Percentiles rank a stretch among this genome's conserved stretches.
phyloP scores from a whole-genome alignment of 306 rosid genomes.

The Delonix regia region DNA sequence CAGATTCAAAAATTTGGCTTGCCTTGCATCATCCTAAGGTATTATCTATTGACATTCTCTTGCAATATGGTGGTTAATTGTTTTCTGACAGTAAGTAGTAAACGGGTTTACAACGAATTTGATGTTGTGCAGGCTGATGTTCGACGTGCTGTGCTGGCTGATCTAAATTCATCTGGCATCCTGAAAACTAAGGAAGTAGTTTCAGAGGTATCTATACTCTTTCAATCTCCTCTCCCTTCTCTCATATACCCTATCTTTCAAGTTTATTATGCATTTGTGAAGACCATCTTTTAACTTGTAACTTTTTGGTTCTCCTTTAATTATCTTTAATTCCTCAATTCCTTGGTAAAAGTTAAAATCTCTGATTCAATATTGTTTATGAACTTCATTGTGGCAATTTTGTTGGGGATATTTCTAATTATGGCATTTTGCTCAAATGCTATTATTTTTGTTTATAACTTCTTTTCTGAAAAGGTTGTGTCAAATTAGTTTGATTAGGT shows the following conservation, averaged over 20 bases:
- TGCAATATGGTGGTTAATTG: slow-evolving; percentile 12
- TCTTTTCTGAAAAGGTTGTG: slow-evolving; percentile 8
- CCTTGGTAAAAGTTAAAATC: not conserved
- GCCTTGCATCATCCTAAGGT: slow-evolving; percentile 92
- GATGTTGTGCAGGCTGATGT: slow-evolving; percentile 70
- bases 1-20: slow-evolving; percentile 78
- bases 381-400: not conserved
- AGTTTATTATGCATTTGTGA: not conserved
- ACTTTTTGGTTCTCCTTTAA: not conserved
- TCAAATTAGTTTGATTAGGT: slow-evolving; percentile 1
- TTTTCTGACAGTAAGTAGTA: not conserved
- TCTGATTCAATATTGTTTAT: not conserved
- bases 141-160: slow-evolving; percentile 65
- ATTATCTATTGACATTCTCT: slow-evolving; percentile 6
- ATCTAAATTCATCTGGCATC: slow-evolving; percentile 54
- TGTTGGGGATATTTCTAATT: not conserved
- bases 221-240: not conserved
- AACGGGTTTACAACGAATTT: slow-evolving; percentile 15
- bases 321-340: not conserved
- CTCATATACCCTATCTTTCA: not conserved
- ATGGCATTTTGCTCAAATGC: not conserved
- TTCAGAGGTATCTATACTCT: slow-evolving; percentile 57
- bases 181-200: slow-evolving; percentile 50
- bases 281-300: slow-evolving; percentile 20
- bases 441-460: not conserved